Conservation (phyloP, 2,329 filamentous ascomycete species). For the Alternaria brassicicola region DNA sequence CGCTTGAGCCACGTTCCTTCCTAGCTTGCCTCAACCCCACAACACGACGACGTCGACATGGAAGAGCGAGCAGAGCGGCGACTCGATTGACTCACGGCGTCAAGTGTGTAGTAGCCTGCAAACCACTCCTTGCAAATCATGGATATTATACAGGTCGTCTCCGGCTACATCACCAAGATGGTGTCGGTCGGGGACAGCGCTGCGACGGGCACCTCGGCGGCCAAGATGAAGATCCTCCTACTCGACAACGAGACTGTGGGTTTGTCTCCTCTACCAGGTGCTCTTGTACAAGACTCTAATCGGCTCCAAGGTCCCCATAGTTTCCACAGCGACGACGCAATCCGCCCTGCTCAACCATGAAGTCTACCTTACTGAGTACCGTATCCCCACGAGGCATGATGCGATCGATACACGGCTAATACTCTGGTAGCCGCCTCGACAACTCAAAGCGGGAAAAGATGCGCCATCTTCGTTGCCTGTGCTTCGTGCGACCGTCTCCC, state of each 20-base stretch:
- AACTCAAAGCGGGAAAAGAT: constrained; percentile 93
- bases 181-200: constrained; percentile 80
- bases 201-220: constrained; percentile 68
- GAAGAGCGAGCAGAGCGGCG: constrained; percentile 2
- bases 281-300: constrained; percentile 20
- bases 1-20: constrained; percentile 13
- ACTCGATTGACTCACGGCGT: neutral
- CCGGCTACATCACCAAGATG: constrained; percentile 96
- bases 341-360: constrained; percentile 94
- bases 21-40: neutral
- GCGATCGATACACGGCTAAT: constrained; percentile 28
- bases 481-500: constrained; percentile 88
- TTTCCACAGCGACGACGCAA: constrained; percentile 94
- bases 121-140: constrained; percentile 58
- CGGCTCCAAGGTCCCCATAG: constrained; percentile 71
- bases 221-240: constrained; percentile 98
- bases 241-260: constrained; percentile 88
- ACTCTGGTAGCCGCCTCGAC: constrained; percentile 69
- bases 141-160: constrained; percentile 92
- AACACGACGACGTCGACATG: constrained; percentile 15
- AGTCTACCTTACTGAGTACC: constrained; percentile 89
- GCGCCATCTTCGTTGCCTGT: constrained; percentile 92
- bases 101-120: neutral
- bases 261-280: constrained; percentile 50
- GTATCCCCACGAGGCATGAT: constrained; percentile 10